Evolutionary conservation across 2,329 filamentous ascomycete species (phyloP), one percentile per base, ranked within the genome.

Genomic region (Cercospora sp.): DNA sequence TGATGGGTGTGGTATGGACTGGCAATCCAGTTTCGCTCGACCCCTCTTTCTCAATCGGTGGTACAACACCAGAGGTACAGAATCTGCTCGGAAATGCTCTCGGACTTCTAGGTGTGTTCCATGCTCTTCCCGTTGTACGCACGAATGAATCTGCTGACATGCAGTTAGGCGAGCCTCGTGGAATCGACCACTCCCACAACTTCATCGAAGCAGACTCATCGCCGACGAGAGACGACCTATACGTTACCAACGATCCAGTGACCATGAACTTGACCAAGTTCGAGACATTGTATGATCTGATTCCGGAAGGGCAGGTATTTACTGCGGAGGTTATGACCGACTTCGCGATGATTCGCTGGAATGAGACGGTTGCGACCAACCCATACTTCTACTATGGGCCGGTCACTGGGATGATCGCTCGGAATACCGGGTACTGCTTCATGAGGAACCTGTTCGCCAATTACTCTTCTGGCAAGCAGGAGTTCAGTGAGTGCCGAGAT

Each of bases 181-280:
- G 77, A 16, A 79, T 87, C 2, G 77, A 77, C 13, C 83, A 83
- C n/a, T 82, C 82, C 3, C 86, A 88, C 74, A 86, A 87, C 74
- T 82, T 84, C 65, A 84, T 86, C 72, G 86, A 88, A 77, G 78
- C 82, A 0, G 86, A 88, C 74, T 83, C 79, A 0, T 87, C 85
- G 53, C 80, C 82, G 55, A 86, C 85, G 0, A 81, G 85, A 2
- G 81, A 82, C 40, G 85, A 87, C 66, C 76, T 88, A 0, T 87
- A 87, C 74, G 66, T 75, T 3, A 74, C 72, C 18, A 72, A 83
- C 4, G 82, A 88, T 69, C 81, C 82, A 63, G 82, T 82, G 63
- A 82, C 81, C 18, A 79, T 88, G 76, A 84, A 86, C 74, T 80
- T 87, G 78, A 79, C 80, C 12, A 81, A 84, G 58, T 87, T 86